Evolutionary conservation across 2,329 filamentous ascomycete species (phyloP), one percentile per base, ranked within the genome.

Genomic region (Paraphoma chrysanthemicola): DNA sequence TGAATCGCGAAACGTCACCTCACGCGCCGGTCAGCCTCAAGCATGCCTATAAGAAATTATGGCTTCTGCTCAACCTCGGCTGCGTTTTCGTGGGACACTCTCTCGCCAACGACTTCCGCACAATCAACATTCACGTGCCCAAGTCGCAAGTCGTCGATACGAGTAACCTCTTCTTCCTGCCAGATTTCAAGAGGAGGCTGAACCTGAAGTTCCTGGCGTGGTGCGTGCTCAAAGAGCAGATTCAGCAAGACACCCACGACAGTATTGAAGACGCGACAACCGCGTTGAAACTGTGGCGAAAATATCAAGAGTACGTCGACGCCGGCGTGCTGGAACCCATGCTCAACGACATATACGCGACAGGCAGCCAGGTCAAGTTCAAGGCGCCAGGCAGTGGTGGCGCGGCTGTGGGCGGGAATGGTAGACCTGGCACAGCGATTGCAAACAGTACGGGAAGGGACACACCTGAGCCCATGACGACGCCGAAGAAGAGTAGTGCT

Each of bases 111-210:
- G 95, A 99, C 77, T 98, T 99, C 79, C 92, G 95, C 51, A 96
- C 96, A 53, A 96, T 97, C 78, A 99, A 99, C 76, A 97, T 99
- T 53, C 92, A 97, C 74, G 90, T 99, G 0, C 95, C 96, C 1
- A 91, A 90, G 72, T 78, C 86, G 3, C 95, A 99, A 75, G 90
- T 97, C 36, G 92, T 99, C 53, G 95, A 99, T 77, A 99, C 96
- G 0, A 93, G 93, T 64, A 90, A 96, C 62, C 83, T 97, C 1
- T 98, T 96, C 80, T 96, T 91, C 77, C 88, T 96, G 56, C 88
- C 90, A 53, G 84, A 86, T 14, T 89, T 92, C 31, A 85, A 92
- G 51, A 88, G 96, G n/a, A 95, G 93, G 72, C 85, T 99, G 2
- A 95, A 90, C 7, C 83, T 99, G 17, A 91, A 94, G 29, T 98